Evolutionary conservation across 2,329 filamentous ascomycete species (phyloP).

Genomic region (Xylaria sp.): DNA sequence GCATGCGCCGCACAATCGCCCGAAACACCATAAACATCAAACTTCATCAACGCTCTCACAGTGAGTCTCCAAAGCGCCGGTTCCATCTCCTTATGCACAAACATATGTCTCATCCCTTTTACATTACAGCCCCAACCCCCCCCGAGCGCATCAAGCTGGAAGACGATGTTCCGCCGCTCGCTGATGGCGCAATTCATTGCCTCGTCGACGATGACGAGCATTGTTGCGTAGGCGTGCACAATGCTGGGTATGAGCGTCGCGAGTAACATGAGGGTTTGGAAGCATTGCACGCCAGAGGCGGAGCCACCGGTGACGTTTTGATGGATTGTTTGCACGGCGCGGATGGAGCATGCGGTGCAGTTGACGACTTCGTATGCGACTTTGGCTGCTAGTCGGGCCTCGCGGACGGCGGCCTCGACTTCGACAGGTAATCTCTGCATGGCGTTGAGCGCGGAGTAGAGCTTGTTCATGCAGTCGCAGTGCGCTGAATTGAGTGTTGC

Average conservation of each 20-base stretch:
- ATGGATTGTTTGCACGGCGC: constrained; percentile 29
- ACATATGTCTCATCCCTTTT: background rate
- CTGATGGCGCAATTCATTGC: constrained; percentile 42
- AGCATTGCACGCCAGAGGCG: constrained; percentile 41
- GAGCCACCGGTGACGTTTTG: constrained; percentile 19
- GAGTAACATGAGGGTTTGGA: constrained; percentile 56
- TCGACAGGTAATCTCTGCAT: constrained; percentile 43
- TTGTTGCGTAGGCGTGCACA: constrained; percentile 51
- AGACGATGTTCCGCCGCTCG: constrained; percentile 39
- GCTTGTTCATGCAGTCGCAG: constrained; percentile 46
- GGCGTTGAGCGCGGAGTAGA: constrained; percentile 48
- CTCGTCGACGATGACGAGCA: constrained; percentile 51
- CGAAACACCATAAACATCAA: constrained; percentile 53
- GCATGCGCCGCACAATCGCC: background rate
- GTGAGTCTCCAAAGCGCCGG: constrained; percentile 50
- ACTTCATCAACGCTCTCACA: constrained; percentile 48
- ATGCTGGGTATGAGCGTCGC: constrained; percentile 53
- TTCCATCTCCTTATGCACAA: constrained; percentile 35
- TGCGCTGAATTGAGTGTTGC: constrained; percentile 1
- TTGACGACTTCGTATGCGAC: constrained; percentile 47
- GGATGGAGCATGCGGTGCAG: constrained; percentile 45
- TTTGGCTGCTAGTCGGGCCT: constrained; percentile 44
- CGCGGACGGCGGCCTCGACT: constrained; percentile 42
- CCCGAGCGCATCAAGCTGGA: constrained; percentile 44
- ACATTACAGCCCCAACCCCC: constrained; percentile 40